Percentiles rank a stretch among this genome's conserved stretches.
Conservation (phyloP, 495 filamentous ascomycete genomes). For the Saxophila tyrrhenica region DNA sequence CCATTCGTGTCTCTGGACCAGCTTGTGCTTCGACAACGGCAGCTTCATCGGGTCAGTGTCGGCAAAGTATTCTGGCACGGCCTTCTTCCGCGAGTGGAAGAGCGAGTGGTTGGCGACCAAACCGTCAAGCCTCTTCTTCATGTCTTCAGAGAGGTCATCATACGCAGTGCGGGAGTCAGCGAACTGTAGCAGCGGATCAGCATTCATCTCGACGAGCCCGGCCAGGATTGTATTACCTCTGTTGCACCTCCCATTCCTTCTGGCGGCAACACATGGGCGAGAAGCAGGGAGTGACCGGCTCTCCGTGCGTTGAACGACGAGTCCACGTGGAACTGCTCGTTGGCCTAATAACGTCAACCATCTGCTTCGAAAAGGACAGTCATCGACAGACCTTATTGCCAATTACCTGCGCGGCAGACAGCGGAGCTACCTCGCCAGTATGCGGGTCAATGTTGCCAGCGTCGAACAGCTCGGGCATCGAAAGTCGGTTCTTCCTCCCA, state of each 20-base stretch:
- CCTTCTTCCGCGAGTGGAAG: conserved; percentile 42
- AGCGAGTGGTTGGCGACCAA: conserved; percentile 45
- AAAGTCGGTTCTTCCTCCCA: neutral
- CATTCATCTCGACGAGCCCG: too few species aligned
- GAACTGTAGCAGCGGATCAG: too few species aligned
- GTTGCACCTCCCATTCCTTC: conserved; percentile 40
- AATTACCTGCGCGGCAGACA: too few species aligned
- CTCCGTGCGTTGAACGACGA: conserved; percentile 49
- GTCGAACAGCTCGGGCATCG: neutral
- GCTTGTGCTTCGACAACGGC: conserved; percentile 38
- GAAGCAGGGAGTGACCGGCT: conserved; percentile 42
- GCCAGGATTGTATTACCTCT: conserved; percentile 11
- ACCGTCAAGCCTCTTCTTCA: conserved; percentile 34
- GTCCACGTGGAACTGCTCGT: conserved; percentile 47
- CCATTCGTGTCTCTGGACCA: conserved; percentile 42
- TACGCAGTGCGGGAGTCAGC: conserved; percentile 46
- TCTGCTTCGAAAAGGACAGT: too few species aligned
- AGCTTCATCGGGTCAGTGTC: conserved; percentile 33
- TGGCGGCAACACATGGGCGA: conserved; percentile 41
- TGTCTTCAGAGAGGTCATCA: conserved; percentile 33
- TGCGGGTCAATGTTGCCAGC: neutral
- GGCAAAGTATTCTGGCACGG: conserved; percentile 38
- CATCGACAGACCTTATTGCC: too few species aligned
- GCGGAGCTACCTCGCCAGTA: too few species aligned
- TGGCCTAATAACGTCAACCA: conserved; percentile 31